Conservation (phyloP, 805 yeast species). For the Pichia kluyveri region DNA sequence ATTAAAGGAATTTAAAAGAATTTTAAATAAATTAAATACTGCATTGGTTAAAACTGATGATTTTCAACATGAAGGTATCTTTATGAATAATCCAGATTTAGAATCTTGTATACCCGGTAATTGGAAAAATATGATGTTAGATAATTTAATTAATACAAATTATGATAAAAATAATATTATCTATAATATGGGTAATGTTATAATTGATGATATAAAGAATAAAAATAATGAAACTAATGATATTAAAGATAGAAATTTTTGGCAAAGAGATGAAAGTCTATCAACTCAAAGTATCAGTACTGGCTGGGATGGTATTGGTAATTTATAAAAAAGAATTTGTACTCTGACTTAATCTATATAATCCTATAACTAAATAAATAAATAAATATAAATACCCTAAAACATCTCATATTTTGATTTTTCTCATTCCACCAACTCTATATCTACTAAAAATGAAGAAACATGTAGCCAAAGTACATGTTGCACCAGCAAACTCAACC, state of each 20-base stretch:
- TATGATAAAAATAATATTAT: not conserved
- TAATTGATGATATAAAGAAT: not conserved
- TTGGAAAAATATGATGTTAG: slow-evolving; percentile 20
- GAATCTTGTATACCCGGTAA: slow-evolving; percentile 23
- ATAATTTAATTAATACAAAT: slow-evolving; percentile 12
- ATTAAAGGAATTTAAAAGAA: not conserved
- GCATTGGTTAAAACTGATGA: slow-evolving; percentile 5
- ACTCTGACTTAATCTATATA: too few relatives aligned
- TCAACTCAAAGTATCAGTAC: slow-evolving; percentile 8
- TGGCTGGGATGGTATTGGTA: slow-evolving; percentile 3
- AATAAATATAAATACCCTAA: too few relatives aligned
- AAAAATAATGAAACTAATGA: not conserved
- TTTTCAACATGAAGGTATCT: slow-evolving; percentile 12
- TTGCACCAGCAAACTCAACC: slow-evolving; percentile 26
- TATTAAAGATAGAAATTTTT: slow-evolving; percentile 1
- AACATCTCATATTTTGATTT: not conserved
- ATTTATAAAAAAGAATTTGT: too few relatives aligned
- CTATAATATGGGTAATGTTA: not conserved
- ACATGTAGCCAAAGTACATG: slow-evolving; percentile 17
- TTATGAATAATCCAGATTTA: slow-evolving; percentile 23
- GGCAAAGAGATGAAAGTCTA: slow-evolving; percentile 8
- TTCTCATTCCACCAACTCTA: slow-evolving; percentile 17
- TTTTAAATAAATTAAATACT: not conserved
- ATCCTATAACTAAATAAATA: too few relatives aligned
- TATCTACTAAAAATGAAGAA: slow-evolving; percentile 15